Evolutionary conservation across 495 filamentous ascomycete genomes (phyloP), one percentile per base, ranked within the genome.

Genomic region (Parathielavia appendiculata): DNA sequence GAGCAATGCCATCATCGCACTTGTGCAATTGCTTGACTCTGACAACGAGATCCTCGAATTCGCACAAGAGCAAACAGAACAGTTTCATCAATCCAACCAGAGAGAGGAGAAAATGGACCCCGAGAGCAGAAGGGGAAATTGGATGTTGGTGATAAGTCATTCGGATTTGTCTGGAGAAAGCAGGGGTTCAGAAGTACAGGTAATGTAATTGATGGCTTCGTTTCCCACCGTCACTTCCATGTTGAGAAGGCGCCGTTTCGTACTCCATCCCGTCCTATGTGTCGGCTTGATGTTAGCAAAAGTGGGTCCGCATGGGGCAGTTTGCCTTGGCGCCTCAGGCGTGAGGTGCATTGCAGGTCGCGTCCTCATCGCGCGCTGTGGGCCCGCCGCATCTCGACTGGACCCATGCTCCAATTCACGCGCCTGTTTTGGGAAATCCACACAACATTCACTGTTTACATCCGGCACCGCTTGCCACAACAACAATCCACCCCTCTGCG

Each of bases 381-480:
- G 34, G 17, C 8, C 47, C 10, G 26, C 34, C n/a, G 6, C 2
- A n/a, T 52, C 50, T 41, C 19, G 23, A 40, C 51, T 19, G 11
- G 6, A 12, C 43, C 45, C 39, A 14, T 22, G 26, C 6, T 50
- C 47, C 38, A 48, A 40, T n/a, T 38, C 17, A 19, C 36, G 44
- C 26, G 26, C 2, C 26, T 30, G 26, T 30, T 45, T 48, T 52
- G 38, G 60, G 39, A 48, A 56, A 49, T 57, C 30, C 41, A 50
- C 47, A 50, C 52, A 52, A 54, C 49, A 59, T 44, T 51, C 59
- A 47, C 57, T 57, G 55, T 57, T 57, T 57, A 57, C 55, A 16
- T 51, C 50, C 35, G 46, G 47, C 35, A 39, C 38, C 23, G 38
- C 35, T 51, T 51, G 55, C 55, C 57, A 59, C 40, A 35, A 58